These are phyloP conservation scores for Monosiga brevicollis DNA, from an alignment of 78 protist genomes.

Conservation along the genomic window DNA sequence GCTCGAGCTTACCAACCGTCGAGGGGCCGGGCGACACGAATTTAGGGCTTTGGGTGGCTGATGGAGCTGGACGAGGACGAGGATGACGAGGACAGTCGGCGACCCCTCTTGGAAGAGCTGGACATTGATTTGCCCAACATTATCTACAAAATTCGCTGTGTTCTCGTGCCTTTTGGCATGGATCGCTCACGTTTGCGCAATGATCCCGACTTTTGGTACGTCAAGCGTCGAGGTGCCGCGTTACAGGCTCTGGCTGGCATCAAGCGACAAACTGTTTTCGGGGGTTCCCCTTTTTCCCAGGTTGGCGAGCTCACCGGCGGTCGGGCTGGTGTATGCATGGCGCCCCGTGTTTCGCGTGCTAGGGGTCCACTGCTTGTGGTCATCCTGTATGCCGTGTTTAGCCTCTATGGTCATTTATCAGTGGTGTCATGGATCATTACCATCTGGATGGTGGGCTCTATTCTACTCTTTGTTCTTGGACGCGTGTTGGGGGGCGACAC, in stretches of 20 bases:
- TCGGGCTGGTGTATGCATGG: too few relatives aligned
- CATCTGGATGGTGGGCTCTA: conserved; percentile 15
- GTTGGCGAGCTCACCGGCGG: too few relatives aligned
- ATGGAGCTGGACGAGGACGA: neutral
- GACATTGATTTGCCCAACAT: conserved; percentile 12
- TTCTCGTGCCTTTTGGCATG: conserved; percentile 1
- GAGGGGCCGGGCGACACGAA: too few relatives aligned
- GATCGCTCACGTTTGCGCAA: neutral
- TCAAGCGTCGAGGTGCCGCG: too few relatives aligned
- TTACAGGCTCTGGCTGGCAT: too few relatives aligned
- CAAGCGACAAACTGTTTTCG: too few relatives aligned
- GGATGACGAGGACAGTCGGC: neutral
- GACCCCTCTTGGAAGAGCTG: conserved; percentile 5
- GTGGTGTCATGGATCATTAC: conserved; percentile 23
- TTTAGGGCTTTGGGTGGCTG: conserved; percentile 3
- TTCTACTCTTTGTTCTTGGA: neutral
- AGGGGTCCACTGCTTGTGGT: conserved; percentile 14
- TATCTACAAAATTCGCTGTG: conserved; percentile 12
- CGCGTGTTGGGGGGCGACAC: conserved; percentile 9
- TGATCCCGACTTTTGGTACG: conserved; percentile 21
- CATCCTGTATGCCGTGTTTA: conserved; percentile 2
- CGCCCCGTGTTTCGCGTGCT: too few relatives aligned
- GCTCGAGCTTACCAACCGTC: too few relatives aligned
- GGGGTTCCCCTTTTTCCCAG: too few relatives aligned
- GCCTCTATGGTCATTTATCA: conserved; percentile 1